Conservation (phyloP, 2,329 filamentous ascomycete genomes). For the Arachnomyces sp. region DNA sequence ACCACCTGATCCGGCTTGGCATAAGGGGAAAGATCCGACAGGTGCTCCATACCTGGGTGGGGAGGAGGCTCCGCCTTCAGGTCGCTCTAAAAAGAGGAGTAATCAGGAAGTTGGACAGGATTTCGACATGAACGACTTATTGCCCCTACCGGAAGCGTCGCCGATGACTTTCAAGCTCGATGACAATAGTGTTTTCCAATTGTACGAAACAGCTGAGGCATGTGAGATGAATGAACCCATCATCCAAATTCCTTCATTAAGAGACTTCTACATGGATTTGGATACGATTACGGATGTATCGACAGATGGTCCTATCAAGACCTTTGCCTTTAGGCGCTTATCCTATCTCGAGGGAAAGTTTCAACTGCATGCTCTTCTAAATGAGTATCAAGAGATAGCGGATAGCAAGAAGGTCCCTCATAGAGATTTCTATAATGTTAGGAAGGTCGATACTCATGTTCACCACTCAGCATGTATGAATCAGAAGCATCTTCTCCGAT, state of each 20-base stretch:
- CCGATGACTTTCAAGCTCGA: slow-evolving; percentile 74
- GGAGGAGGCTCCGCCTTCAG: slow-evolving; percentile 13
- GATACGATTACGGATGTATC: slow-evolving; percentile 82
- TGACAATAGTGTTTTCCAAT: slow-evolving; percentile 80
- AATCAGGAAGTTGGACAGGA: slow-evolving; percentile 88
- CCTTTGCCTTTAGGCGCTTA: slow-evolving; percentile 87
- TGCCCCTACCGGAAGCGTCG: slow-evolving; percentile 64
- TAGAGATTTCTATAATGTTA: slow-evolving; percentile 97
- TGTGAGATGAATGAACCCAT: slow-evolving; percentile 60
- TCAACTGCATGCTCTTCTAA: slow-evolving; percentile 84
- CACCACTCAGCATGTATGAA: slow-evolving; percentile 99
- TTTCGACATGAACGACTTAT: slow-evolving; percentile 71
- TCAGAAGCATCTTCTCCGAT: slow-evolving; percentile 93
- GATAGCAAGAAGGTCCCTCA: slow-evolving; percentile 97
- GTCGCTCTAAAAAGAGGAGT: slow-evolving; percentile 59
- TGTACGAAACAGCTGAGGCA: slow-evolving; percentile 65
- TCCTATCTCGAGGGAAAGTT: slow-evolving; percentile 97
- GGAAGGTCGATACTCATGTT: slow-evolving; percentile 98
- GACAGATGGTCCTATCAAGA: slow-evolving; percentile 92
- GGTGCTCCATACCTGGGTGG: slow-evolving; percentile 24
- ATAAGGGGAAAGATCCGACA: slow-evolving; percentile 47
- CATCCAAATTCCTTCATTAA: slow-evolving; percentile 78
- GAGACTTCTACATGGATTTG: slow-evolving; percentile 93
- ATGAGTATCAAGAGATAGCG: slow-evolving; percentile 96
- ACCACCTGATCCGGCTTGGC: slow-evolving; percentile 86